A percentile compares a stretch with the other conserved stretches of the same genome.
Evolutionary conservation across 2,329 filamentous ascomycete species (phyloP).

Genomic region (Fusarium sp.): DNA sequence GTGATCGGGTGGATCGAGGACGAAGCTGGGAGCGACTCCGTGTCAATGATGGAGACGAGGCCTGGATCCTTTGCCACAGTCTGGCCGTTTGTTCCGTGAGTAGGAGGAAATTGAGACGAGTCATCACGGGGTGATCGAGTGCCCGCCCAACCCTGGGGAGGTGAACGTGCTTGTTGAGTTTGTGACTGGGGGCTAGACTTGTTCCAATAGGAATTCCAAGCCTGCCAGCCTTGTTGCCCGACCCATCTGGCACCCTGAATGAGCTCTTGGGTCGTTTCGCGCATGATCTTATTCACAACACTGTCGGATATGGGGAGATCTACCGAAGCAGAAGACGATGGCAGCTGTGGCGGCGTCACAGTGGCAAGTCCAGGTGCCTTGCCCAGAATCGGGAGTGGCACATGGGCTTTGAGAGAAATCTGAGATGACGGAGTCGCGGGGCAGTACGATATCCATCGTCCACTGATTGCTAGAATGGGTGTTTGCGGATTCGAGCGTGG

Average conservation of each 20-base stretch:
- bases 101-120: slow-evolving; percentile 74
- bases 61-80: slow-evolving; percentile 73
- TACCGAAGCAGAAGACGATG: slow-evolving; percentile 72
- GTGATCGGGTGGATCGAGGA: slow-evolving; percentile 71
- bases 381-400: slow-evolving; percentile 66
- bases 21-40: slow-evolving; percentile 68
- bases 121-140: slow-evolving; percentile 61
- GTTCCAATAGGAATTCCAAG: slow-evolving; percentile 86
- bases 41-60: slow-evolving; percentile 79
- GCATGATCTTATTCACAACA: slow-evolving; percentile 79
- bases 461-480: slow-evolving; percentile 75
- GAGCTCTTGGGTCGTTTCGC: slow-evolving; percentile 82
- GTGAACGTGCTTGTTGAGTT: slow-evolving; percentile 59
- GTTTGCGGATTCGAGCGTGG: slow-evolving; percentile 62
- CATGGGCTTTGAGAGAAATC: slow-evolving; percentile 74
- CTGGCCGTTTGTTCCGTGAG: slow-evolving; percentile 73
- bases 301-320: slow-evolving; percentile 79
- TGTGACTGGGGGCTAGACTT: slow-evolving; percentile 59
- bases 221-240: slow-evolving; percentile 79
- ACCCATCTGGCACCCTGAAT: slow-evolving; percentile 81
- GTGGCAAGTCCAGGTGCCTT: slow-evolving; percentile 68
- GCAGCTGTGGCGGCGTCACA: slow-evolving; percentile 76
- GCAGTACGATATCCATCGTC: slow-evolving; percentile 82
- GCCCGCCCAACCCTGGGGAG: slow-evolving; percentile 61
- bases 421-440: slow-evolving; percentile 78